Percentiles rank a stretch among this genome's conserved stretches.
These are phyloP conservation scores for Macroventuria anomochaeta DNA, from an alignment of 2,329 filamentous ascomycete species.

Conservation along the genomic window DNA sequence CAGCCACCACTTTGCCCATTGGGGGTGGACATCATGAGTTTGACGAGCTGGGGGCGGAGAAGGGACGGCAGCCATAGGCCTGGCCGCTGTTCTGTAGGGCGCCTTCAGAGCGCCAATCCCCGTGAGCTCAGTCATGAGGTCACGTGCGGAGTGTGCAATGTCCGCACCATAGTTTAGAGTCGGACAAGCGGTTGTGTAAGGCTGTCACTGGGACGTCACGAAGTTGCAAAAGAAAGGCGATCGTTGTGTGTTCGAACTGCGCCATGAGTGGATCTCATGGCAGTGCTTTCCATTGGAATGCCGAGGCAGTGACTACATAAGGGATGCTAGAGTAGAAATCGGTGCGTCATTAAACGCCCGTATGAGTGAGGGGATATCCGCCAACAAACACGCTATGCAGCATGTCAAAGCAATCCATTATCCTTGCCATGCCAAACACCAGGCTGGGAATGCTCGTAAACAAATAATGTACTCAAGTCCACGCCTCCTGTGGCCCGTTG, in stretches of 20 bases:
- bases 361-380: conserved; percentile 33
- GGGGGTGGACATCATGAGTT: conserved; percentile 4
- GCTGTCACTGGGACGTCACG: conserved; percentile 21
- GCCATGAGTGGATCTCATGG: conserved; percentile 29
- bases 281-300: conserved; percentile 29
- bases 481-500: conserved; percentile 5
- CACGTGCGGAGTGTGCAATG: conserved; percentile 12
- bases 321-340: conserved; percentile 26
- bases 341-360: conserved; percentile 24
- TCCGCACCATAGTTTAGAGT: conserved; percentile 1
- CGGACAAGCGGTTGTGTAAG: conserved; percentile 19
- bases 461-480: conserved; percentile 5
- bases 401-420: conserved; percentile 17
- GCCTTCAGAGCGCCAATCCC: background rate
- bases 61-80: conserved; percentile 5
- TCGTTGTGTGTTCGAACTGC: conserved; percentile 16
- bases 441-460: conserved; percentile 31
- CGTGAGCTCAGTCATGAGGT: background rate
- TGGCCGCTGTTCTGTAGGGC: conserved; percentile 9
- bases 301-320: conserved; percentile 28
- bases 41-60: conserved; percentile 8
- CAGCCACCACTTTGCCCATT: conserved; percentile 19
- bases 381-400: conserved; percentile 20
- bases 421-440: conserved; percentile 24
- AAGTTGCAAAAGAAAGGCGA: background rate